Conservation (phyloP, 2,329 filamentous ascomycete species). For the Aspergillus hortae region DNA sequence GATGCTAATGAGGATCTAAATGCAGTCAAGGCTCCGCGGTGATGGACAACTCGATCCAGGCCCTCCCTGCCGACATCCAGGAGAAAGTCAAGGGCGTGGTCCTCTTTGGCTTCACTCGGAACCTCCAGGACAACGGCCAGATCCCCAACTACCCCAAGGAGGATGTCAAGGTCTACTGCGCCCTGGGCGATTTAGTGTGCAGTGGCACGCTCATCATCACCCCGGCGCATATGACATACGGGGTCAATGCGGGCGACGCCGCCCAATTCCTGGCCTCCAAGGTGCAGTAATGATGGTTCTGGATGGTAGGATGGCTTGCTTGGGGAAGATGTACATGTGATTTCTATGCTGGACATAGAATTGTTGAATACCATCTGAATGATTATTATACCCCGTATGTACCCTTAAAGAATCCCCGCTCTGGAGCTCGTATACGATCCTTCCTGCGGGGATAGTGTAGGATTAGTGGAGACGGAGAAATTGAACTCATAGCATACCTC, state of each 20-base stretch:
- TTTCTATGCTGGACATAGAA: too few relatives aligned
- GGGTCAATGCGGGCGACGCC: slow-evolving; percentile 9
- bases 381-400: too few relatives aligned
- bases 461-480: neutral
- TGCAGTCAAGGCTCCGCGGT: slow-evolving; percentile 43
- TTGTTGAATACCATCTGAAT: too few relatives aligned
- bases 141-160: slow-evolving; percentile 19
- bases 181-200: slow-evolving; percentile 16
- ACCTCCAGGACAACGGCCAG: slow-evolving; percentile 13
- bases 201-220: slow-evolving; percentile 14
- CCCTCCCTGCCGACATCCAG: slow-evolving; percentile 23
- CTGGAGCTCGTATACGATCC: too few relatives aligned
- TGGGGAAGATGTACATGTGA: neutral
- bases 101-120: slow-evolving; percentile 37
- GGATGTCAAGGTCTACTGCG: slow-evolving; percentile 17
- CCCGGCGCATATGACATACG: slow-evolving; percentile 15
- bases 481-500: too few relatives aligned
- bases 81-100: slow-evolving; percentile 38
- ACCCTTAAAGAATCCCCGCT: too few relatives aligned
- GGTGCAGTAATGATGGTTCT: neutral
- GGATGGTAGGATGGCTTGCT: neutral
- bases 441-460: neutral
- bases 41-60: slow-evolving; percentile 38
- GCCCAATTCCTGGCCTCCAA: slow-evolving; percentile 10
- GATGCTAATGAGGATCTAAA: slow-evolving; percentile 14